Base-by-base conservation (phyloP, 73 alveolate genomes). In the Stentor roeselii region DNA sequence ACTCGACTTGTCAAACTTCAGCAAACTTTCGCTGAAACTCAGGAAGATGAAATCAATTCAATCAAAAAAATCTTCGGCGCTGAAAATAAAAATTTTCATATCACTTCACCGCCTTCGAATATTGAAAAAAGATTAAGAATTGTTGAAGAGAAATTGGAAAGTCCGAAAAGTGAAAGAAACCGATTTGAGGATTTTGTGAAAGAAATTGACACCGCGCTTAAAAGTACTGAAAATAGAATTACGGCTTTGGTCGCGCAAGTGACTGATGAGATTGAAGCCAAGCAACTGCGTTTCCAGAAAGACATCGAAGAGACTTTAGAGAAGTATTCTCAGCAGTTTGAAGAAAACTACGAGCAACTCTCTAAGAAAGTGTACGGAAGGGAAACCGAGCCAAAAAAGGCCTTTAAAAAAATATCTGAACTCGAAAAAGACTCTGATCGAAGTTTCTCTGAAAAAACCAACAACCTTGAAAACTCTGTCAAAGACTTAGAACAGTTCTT, bases 41-140 rank as follows among this genome's bases (percentile, higher is more conserved):
- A 41, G 34, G 84, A 76, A 41, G 84, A 76, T n/a, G 84, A 76
- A 2, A 27, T 76, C 0, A 76, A 76, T 76, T n/a, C 30, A 37
- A 37, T 76, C 38, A 76, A 76, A 67, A 35, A 76, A 76, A 40
- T 31, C 14, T 21, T 0, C 0, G 39, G 59, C 32, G n/a, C 11
- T 39, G 59, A 39, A 76, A 21, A 41, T 3, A 39, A 2, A 21
- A 41, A n/a, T 2, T 1, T 36, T 37, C 75, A 76, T 34, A 39
- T 34, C 6, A 21, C 21, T 6, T 15, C 42, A 37, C 38, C n/a
- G 39, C 14, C 39, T 37, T n/a, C 36, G 6, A 14, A 39, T 27
- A 36, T 76, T 15, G 84, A 76, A 76, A 36, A 39, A 37, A 76
- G 39, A 2, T 1, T 76, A 34, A 34, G n/a, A 27, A 39, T 15